Percentiles rank a stretch among this genome's conserved stretches.
Conservation (phyloP, 2,329 filamentous ascomycete genomes). For the Colletotrichum godetiae region DNA sequence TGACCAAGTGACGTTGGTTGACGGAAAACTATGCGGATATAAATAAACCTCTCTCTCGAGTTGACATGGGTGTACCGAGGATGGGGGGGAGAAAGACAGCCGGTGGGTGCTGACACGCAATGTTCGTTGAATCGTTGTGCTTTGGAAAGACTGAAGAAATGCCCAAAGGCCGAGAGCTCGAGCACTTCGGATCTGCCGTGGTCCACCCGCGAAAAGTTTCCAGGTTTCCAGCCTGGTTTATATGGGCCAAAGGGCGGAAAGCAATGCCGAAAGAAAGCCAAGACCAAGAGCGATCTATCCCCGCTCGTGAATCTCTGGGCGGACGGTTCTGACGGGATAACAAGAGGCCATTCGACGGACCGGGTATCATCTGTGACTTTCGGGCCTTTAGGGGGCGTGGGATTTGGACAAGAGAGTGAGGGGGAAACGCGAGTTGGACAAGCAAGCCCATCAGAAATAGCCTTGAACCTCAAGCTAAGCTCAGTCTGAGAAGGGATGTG, state of each 20-base stretch:
- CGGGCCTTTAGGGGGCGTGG: neutral
- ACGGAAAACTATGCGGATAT: neutral
- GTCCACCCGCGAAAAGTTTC: constrained; percentile 12
- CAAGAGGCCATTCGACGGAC: neutral
- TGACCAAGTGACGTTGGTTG: constrained; percentile 10
- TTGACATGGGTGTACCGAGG: constrained; percentile 1
- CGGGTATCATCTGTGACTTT: neutral
- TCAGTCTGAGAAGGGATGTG: neutral
- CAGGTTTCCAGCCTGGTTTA: constrained; percentile 29
- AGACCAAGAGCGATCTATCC: constrained; percentile 1
- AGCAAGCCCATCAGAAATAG: neutral
- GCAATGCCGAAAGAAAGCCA: constrained; percentile 17
- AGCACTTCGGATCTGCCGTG: constrained; percentile 26
- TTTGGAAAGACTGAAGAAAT: neutral
- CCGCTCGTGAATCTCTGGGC: constrained; percentile 1
- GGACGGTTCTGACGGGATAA: neutral
- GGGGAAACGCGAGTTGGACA: neutral
- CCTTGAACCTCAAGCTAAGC: neutral
- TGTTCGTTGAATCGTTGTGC: neutral
- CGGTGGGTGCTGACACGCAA: constrained; percentile 13
- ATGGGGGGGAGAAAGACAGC: neutral
- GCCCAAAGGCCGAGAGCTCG: neutral
- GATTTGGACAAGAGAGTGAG: neutral
- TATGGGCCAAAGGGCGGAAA: constrained; percentile 30
- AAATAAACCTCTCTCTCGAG: neutral